Percentiles rank a stretch among this genome's conserved stretches.
phyloP scores from a whole-genome alignment of 805 yeast species.

The Komagataella pseudopastoris region DNA sequence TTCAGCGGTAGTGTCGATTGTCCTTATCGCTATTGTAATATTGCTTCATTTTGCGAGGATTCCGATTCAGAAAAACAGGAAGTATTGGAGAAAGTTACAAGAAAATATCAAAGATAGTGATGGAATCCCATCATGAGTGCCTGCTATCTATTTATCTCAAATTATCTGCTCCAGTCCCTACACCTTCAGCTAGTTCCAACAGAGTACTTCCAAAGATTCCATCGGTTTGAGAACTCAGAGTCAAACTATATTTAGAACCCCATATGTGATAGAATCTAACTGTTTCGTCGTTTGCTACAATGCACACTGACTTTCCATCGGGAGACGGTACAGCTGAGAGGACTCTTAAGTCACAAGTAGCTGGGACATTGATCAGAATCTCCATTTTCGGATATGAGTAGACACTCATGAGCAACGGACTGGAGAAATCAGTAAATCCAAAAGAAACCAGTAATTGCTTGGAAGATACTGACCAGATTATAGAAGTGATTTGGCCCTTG shows the following conservation, averaged over 20 bases:
- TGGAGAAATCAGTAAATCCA: conserved; percentile 54
- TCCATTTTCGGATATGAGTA: conserved; percentile 58
- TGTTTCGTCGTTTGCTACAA: conserved; percentile 70
- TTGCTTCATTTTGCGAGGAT: conserved; percentile 41
- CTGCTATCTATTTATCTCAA: conserved; percentile 10
- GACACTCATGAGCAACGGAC: conserved; percentile 39
- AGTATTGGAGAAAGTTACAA: conserved; percentile 45
- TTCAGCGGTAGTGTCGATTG: conserved; percentile 41
- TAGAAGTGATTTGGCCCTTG: conserved; percentile 64
- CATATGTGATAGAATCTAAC: conserved; percentile 66
- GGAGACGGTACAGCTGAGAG: conserved; percentile 59
- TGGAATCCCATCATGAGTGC: conserved; percentile 64
- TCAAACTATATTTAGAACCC: conserved; percentile 26
- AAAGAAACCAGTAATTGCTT: conserved; percentile 67
- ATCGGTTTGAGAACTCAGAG: conserved; percentile 23
- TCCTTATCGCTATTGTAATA: conserved; percentile 36
- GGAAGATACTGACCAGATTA: conserved; percentile 57
- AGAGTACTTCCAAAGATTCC: conserved; percentile 44
- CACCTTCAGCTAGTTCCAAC: conserved; percentile 47
- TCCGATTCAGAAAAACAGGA: conserved; percentile 63
- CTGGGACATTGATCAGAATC: conserved; percentile 31
- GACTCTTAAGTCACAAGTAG: conserved; percentile 40
- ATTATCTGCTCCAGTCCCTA: conserved; percentile 14
- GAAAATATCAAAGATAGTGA: conserved; percentile 58
- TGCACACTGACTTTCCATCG: conserved; percentile 45